phyloP scores from a whole-genome alignment of 345 rosid species.

The Citrus glauca region DNA sequence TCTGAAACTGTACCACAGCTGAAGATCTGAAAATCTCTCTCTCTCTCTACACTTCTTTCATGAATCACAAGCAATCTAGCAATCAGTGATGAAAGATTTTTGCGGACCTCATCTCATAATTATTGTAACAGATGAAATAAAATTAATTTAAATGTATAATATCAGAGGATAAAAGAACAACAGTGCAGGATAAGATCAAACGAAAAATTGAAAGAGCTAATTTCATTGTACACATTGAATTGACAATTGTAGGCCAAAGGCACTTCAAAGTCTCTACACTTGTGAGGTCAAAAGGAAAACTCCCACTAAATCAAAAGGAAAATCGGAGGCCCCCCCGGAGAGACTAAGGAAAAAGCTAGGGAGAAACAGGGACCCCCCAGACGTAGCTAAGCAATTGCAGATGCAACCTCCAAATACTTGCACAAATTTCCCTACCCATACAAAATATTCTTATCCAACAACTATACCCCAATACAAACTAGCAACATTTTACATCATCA shows the following conservation, averaged over 20 bases:
- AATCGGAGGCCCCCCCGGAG: slow-evolving; percentile 14
- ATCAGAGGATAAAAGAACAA: neutral
- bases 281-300: slow-evolving; percentile 25
- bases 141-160: neutral
- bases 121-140: neutral
- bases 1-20: slow-evolving; percentile 3
- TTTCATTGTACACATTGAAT: slow-evolving; percentile 36
- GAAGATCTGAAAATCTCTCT: neutral
- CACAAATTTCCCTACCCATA: slow-evolving; percentile 3
- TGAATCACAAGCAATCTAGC: neutral
- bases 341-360: slow-evolving; percentile 10
- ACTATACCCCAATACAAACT: slow-evolving; percentile 20
- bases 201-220: slow-evolving; percentile 9
- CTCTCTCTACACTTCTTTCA: neutral
- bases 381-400: slow-evolving; percentile 25
- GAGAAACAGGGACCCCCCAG: slow-evolving; percentile 10
- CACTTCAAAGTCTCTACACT: slow-evolving; percentile 28
- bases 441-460: slow-evolving; percentile 19
- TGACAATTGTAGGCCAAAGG: slow-evolving; percentile 26
- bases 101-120: neutral
- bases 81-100: neutral
- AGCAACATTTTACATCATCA: slow-evolving; percentile 14
- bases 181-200: neutral
- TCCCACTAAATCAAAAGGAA: slow-evolving; percentile 24
- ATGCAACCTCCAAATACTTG: slow-evolving; percentile 20